Conservation (phyloP, 2,329 filamentous ascomycete genomes). For the Paraconiothyrium brasiliense region DNA sequence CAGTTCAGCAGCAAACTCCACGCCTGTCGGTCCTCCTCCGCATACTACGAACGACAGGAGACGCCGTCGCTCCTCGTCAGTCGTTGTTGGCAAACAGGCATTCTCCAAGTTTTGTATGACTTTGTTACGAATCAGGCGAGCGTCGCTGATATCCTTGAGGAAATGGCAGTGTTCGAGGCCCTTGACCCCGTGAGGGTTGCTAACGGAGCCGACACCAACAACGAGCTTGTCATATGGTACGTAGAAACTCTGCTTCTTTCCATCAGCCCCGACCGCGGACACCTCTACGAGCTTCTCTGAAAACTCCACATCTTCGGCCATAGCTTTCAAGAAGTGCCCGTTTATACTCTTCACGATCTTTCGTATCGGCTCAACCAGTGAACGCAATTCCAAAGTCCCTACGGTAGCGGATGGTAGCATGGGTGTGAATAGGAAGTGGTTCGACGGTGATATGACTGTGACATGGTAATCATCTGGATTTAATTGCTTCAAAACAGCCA, state of each 20-base stretch:
- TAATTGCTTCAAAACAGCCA: constrained; percentile 88
- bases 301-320: constrained; percentile 89
- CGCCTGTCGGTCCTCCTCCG: constrained; percentile 93
- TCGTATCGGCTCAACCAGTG: constrained; percentile 90
- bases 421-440: constrained; percentile 97
- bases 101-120: constrained; percentile 89
- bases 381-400: constrained; percentile 89
- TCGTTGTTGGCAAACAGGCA: constrained; percentile 90
- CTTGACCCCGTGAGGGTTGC: constrained; percentile 95
- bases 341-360: constrained; percentile 79
- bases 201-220: constrained; percentile 88
- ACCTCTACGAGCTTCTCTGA: constrained; percentile 90
- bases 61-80: constrained; percentile 84
- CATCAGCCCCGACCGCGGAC: constrained; percentile 73
- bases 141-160: constrained; percentile 94
- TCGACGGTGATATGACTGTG: constrained; percentile 91
- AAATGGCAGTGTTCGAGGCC: constrained; percentile 94
- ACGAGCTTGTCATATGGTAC: constrained; percentile 97
- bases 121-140: constrained; percentile 85
- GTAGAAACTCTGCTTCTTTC: constrained; percentile 85
- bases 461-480: constrained; percentile 94
- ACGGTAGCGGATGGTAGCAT: constrained; percentile 98
- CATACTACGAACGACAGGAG: constrained; percentile 95
- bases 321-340: constrained; percentile 90
- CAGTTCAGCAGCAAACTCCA: constrained; percentile 96